Evolutionary conservation across 306 rosid genomes (phyloP).

Genomic region (Corylus americana): DNA sequence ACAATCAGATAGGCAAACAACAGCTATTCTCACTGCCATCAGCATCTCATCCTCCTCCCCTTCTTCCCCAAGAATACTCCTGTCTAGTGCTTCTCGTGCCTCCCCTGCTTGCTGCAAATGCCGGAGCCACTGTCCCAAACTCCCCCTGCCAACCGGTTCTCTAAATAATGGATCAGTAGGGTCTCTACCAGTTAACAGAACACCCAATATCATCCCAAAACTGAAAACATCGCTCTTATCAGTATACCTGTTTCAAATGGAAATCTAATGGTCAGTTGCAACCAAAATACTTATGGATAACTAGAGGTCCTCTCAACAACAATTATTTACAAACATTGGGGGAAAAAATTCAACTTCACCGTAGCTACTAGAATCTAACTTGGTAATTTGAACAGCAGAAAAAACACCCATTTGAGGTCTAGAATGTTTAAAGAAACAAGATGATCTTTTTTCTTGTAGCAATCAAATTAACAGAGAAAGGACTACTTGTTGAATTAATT

Average conservation of each 20-base stretch:
- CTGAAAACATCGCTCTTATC: slow-evolving; percentile 96
- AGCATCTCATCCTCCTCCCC: slow-evolving; percentile 98
- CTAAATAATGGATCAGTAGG: slow-evolving; percentile 80
- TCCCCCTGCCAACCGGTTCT: slow-evolving; percentile 78
- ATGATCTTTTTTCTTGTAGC: not conserved
- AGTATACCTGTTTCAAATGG: slow-evolving; percentile 62
- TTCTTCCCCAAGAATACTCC: slow-evolving; percentile 75
- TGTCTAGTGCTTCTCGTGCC: slow-evolving; percentile 76
- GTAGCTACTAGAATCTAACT: not conserved
- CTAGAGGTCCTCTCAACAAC: not conserved
- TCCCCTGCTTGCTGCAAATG: slow-evolving; percentile 90
- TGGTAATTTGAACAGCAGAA: not conserved
- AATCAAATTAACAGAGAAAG: not conserved
- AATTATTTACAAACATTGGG: not conserved
- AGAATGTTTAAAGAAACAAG: not conserved
- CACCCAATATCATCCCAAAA: slow-evolving; percentile 86
- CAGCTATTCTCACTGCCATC: slow-evolving; percentile 92
- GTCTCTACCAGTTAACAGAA: slow-evolving; percentile 76
- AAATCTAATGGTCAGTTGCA: slow-evolving; percentile 6
- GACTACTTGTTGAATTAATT: not conserved
- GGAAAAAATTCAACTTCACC: not conserved
- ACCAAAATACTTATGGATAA: not conserved
- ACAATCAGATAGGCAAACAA: slow-evolving; percentile 84
- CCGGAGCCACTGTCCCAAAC: slow-evolving; percentile 79
- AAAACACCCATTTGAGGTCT: not conserved